Evolutionary conservation across 306 rosid species (phyloP).

Genomic region (Quercus berberidifolia): DNA sequence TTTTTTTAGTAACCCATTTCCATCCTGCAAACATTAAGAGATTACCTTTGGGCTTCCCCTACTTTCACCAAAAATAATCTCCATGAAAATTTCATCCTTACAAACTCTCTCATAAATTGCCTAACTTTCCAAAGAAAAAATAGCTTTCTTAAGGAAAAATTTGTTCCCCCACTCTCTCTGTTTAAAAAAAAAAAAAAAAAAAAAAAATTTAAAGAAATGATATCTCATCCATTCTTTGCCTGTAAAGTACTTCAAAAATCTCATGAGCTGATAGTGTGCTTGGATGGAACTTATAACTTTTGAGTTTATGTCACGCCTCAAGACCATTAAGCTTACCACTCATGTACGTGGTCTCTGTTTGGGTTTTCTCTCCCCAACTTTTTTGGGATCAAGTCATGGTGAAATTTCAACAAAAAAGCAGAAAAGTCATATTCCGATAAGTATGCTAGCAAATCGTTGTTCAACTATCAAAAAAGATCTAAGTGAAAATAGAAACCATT

Average conservation of each 20-base stretch:
- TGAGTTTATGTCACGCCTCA: no score
- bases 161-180: background rate
- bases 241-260: no score
- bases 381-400: slow-evolving; percentile 30
- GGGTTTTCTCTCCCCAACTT: slow-evolving; percentile 32
- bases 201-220: no score
- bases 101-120: slow-evolving; percentile 7
- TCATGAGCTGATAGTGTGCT: no score
- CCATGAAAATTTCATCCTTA: background rate
- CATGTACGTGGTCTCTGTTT: no score
- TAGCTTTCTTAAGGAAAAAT: slow-evolving; percentile 11
- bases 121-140: slow-evolving; percentile 24
- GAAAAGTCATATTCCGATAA: slow-evolving; percentile 21
- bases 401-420: slow-evolving; percentile 13
- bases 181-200: no score
- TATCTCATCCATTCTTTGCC: no score
- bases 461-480: background rate
- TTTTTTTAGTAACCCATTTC: background rate
- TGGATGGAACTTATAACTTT: no score
- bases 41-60: background rate
- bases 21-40: background rate
- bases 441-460: slow-evolving; percentile 13
- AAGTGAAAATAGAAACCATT: background rate
- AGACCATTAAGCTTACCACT: no score
- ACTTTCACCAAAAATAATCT: background rate